Evolutionary conservation across 441 rosid genomes (phyloP).

Genomic region (Brassica hybrid): DNA sequence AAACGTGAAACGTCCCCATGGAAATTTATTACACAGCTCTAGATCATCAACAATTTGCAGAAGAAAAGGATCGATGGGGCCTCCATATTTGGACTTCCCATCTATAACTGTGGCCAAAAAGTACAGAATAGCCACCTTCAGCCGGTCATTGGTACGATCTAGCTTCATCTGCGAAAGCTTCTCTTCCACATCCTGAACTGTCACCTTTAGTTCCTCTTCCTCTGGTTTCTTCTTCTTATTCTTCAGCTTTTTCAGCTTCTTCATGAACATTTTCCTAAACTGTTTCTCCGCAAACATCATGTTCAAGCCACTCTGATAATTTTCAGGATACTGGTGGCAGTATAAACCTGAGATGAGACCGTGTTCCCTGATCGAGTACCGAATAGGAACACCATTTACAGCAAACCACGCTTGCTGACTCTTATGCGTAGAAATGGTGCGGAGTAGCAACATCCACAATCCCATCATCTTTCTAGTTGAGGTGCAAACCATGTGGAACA

Average conservation of each 20-base stretch:
- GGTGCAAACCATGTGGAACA: background rate
- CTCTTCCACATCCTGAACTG: background rate
- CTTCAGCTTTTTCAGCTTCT: background rate
- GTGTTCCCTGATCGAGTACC: background rate
- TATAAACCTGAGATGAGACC: background rate
- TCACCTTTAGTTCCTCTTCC: background rate
- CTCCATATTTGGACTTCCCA: background rate
- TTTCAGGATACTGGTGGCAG: background rate
- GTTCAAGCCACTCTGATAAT: background rate
- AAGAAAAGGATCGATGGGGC: background rate
- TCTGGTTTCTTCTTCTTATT: background rate
- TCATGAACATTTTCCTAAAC: background rate
- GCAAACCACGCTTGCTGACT: background rate
- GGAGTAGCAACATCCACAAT: background rate
- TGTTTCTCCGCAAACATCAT: background rate
- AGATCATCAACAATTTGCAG: background rate
- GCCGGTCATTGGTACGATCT: background rate
- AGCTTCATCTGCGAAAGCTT: background rate
- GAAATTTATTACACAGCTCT: background rate
- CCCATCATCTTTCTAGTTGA: background rate
- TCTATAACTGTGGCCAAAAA: background rate
- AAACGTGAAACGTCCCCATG: background rate
- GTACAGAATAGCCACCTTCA: background rate
- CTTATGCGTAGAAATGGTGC: background rate
- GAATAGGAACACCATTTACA: background rate